Conservation (phyloP, 257 asterid genomes). For the Solanum acaule region DNA sequence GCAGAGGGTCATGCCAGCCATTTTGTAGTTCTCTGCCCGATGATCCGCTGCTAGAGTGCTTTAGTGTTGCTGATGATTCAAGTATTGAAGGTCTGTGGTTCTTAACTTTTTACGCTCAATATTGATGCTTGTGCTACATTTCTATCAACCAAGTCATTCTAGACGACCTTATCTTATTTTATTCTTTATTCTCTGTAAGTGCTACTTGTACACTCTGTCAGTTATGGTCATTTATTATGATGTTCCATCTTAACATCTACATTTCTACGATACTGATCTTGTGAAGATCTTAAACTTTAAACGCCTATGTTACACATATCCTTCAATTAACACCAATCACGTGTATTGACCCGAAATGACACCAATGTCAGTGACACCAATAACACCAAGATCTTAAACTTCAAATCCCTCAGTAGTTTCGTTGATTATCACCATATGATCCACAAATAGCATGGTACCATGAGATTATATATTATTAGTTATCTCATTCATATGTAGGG, state of each 20-base stretch:
- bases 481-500: neutral
- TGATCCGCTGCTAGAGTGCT: slow-evolving; percentile 77
- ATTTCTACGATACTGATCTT: neutral
- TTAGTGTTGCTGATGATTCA: slow-evolving; percentile 42
- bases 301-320: neutral
- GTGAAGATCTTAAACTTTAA: neutral
- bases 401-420: neutral
- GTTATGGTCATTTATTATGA: neutral
- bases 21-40: slow-evolving; percentile 72
- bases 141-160: neutral
- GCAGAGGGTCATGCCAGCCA: slow-evolving; percentile 90
- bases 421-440: neutral
- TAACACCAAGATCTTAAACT: too few relatives aligned
- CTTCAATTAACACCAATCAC: neutral
- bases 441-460: neutral
- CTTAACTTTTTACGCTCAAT: neutral
- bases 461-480: neutral
- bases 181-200: neutral
- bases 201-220: neutral
- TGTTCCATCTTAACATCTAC: neutral
- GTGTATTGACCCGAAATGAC: neutral
- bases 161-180: neutral
- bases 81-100: slow-evolving; percentile 46
- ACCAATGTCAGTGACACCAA: neutral
- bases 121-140: neutral